Base-by-base conservation (phyloP, 306 rosid species). In the Vigna trinervia region DNA sequence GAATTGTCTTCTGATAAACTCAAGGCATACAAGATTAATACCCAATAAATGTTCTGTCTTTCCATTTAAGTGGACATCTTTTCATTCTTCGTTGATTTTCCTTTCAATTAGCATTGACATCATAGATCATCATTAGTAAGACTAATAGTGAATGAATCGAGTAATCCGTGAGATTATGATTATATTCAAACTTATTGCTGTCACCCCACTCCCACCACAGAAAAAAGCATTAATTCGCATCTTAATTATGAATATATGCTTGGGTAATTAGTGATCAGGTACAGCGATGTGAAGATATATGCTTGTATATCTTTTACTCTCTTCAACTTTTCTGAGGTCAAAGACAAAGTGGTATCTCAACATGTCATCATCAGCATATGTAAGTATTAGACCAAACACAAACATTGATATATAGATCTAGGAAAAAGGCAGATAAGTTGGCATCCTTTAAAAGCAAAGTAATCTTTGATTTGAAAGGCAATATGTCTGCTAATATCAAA, bases 401-500 rank as follows among this genome's bases (percentile, higher is more conserved):
- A 83, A 61, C 13, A 52, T 32, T 6, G 28, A 39, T 17, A 17
- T 17, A 17, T 50, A 23, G 63, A 78, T 83, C 59, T 32, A 38
- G 38, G n/a, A 67, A 60, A 46, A 62, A 51, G 59, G 45, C 69
- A 57, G 57, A 83, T 78, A 65, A 65, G 76, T 65, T 38, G 13
- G 77, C 77, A 73, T 83, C 76, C 67, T 73, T 77, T 67, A 75
- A 15, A 53, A 74, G 58, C 83, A 74, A 43, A 74, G 76, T 78
- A 54, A 50, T 26, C 8, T 73, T 58, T 66, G 61, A 78, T 58
- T 73, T 66, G 76, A 73, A 73, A 26, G 80, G 54, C 58, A 15
- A n/a, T 57, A 45, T 41, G 46, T 73, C 2, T 9, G 46, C 65
- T 43, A 71, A 46, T 64, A 64, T 11, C 73, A 36, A 63, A 45